Evolutionary conservation across 352 stramenopile species (phyloP).

Genomic region (Globisporangium takayamanum): DNA sequence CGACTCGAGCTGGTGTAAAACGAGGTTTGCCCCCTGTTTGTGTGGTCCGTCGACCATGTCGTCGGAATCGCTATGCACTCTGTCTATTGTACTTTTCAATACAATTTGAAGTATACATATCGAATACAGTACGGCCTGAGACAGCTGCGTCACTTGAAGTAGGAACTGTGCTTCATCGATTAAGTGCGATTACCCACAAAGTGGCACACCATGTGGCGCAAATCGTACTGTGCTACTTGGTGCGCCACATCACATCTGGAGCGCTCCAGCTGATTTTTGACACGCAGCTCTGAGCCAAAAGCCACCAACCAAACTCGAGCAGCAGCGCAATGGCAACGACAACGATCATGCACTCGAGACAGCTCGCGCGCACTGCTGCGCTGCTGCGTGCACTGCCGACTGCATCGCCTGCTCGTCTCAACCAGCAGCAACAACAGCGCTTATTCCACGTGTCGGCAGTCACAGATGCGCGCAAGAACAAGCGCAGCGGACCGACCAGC

Average conservation of each 20-base stretch:
- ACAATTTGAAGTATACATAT: neutral
- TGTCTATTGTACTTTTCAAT: neutral
- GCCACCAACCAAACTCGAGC: no score
- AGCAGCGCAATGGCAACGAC: no score
- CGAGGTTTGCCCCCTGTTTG: neutral
- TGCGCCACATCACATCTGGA: no score
- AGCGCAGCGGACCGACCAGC: slow-evolving; percentile 21
- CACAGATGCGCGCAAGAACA: slow-evolving; percentile 33
- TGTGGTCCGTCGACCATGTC: neutral
- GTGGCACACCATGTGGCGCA: no score
- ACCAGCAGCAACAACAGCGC: slow-evolving; percentile 16
- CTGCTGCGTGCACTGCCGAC: no score
- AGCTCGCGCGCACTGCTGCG: no score
- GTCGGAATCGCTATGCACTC: no score
- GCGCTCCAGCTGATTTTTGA: no score
- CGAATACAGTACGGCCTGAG: neutral
- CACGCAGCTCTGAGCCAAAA: no score
- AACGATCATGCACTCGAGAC: no score
- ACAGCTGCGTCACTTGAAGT: neutral
- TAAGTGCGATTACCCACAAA: neutral
- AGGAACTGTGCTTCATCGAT: neutral
- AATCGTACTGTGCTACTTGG: no score
- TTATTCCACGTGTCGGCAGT: slow-evolving; percentile 35
- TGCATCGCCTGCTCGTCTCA: neutral
- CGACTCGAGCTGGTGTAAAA: neutral